Percentiles rank a stretch among this genome's conserved stretches.
These are phyloP conservation scores for Maudiozyma serrabonitensis DNA, from an alignment of 805 yeast genomes.

Conservation along the genomic window DNA sequence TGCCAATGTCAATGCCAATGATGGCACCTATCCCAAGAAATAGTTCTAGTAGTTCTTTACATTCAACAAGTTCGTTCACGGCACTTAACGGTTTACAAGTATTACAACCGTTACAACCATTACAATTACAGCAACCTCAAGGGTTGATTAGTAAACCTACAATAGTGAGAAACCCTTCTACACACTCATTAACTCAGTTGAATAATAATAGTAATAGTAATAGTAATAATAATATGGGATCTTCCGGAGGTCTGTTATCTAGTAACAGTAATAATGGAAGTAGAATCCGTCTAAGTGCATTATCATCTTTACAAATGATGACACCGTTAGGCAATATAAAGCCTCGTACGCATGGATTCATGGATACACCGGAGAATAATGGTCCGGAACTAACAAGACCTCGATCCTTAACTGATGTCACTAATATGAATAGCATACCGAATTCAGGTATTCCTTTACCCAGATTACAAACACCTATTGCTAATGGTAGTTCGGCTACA, in stretches of 20 bases:
- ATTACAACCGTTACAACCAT: not conserved
- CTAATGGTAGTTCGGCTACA: not conserved
- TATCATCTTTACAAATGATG: conserved; percentile 52
- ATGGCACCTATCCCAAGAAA: not conserved
- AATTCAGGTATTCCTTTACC: not conserved
- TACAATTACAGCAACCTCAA: not conserved
- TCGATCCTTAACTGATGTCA: conserved; percentile 17
- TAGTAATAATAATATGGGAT: no score
- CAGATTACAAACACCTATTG: not conserved
- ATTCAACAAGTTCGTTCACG: not conserved
- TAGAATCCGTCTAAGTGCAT: conserved; percentile 27
- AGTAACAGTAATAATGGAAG: conserved; percentile 9
- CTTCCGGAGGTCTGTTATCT: not conserved
- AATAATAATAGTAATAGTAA: not conserved
- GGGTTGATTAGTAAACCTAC: conserved; percentile 2
- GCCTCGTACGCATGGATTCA: not conserved
- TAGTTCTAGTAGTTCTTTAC: not conserved
- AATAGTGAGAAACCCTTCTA: conserved; percentile 1
- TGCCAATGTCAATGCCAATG: not conserved
- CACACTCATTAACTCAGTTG: not conserved
- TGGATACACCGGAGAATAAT: conserved; percentile 13
- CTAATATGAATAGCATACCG: conserved; percentile 2
- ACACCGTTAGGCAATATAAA: conserved; percentile 36
- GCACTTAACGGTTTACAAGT: not conserved
- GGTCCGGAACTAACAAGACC: conserved; percentile 15